Conservation (phyloP, 306 rosid species). For the Hylodesmum podocarpum region DNA sequence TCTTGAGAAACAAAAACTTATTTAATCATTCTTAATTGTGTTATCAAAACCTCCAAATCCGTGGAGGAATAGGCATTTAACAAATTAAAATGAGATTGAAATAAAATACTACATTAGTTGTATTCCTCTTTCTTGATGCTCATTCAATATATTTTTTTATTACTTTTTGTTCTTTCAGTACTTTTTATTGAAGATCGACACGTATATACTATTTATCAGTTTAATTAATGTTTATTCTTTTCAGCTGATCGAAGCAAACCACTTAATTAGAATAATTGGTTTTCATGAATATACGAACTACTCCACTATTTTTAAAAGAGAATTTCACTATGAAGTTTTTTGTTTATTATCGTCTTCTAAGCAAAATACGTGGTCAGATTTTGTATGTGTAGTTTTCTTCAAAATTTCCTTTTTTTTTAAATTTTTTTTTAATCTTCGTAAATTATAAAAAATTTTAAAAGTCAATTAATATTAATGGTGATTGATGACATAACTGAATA, state of each 20-base stretch:
- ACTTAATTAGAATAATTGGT: neutral
- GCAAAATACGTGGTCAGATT: neutral
- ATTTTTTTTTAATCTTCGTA: too few species aligned
- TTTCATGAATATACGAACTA: neutral
- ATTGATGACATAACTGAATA: too few species aligned
- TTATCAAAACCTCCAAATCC: neutral
- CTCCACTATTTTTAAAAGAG: neutral
- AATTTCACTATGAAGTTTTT: neutral
- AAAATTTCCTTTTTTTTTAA: too few species aligned
- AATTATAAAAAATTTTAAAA: too few species aligned
- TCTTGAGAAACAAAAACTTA: too few species aligned
- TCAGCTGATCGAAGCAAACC: neutral
- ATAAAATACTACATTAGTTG: neutral
- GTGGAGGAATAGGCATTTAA: neutral
- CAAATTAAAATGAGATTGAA: neutral
- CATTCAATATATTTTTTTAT: neutral
- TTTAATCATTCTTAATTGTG: too few species aligned
- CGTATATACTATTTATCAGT: neutral
- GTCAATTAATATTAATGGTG: too few species aligned
- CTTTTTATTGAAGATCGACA: neutral
- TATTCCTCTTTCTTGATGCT: neutral
- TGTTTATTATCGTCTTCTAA: neutral
- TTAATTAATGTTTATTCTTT: neutral
- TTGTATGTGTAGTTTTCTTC: neutral
- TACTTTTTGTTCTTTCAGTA: neutral